phyloP scores from a whole-genome alignment of 257 asterid species.

The Paulownia fortunei region DNA sequence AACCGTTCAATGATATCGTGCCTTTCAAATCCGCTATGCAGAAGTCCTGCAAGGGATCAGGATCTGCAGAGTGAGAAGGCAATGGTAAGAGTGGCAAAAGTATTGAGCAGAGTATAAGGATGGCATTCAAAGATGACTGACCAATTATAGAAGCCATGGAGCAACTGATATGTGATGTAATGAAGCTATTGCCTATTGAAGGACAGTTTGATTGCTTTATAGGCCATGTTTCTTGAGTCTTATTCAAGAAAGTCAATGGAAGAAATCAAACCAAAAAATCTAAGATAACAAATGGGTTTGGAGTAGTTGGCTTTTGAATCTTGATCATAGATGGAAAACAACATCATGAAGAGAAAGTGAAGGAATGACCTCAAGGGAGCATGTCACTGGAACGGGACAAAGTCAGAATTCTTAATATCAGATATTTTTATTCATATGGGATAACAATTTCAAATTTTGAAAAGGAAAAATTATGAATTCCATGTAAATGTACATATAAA shows the following conservation, averaged over 20 bases:
- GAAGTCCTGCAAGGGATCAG: constrained; percentile 66
- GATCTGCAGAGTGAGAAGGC: constrained; percentile 50
- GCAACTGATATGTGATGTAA: constrained; percentile 17
- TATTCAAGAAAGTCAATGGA: constrained; percentile 1
- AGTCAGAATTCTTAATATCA: not conserved
- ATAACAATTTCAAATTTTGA: not conserved
- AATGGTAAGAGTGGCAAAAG: constrained; percentile 37
- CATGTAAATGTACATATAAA: not conserved
- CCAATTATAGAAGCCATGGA: constrained; percentile 14
- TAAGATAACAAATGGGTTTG: not conserved
- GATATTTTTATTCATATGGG: not conserved
- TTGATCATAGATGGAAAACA: not conserved
- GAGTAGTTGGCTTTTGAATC: constrained; percentile 12
- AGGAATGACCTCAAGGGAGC: not conserved
- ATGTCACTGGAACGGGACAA: not conserved
- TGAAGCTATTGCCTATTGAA: constrained; percentile 36
- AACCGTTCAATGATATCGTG: constrained; percentile 43
- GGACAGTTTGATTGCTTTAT: constrained; percentile 26
- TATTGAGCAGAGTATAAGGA: constrained; percentile 7
- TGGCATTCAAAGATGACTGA: not conserved
- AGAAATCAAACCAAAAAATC: not conserved
- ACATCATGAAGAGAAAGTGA: not conserved
- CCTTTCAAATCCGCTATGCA: constrained; percentile 50
- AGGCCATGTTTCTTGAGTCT: constrained; percentile 1
- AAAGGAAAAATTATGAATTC: not conserved